phyloP scores from a whole-genome alignment of 1,284 basidiomycete species.

The Pseudomicrostroma phylloplanum region DNA sequence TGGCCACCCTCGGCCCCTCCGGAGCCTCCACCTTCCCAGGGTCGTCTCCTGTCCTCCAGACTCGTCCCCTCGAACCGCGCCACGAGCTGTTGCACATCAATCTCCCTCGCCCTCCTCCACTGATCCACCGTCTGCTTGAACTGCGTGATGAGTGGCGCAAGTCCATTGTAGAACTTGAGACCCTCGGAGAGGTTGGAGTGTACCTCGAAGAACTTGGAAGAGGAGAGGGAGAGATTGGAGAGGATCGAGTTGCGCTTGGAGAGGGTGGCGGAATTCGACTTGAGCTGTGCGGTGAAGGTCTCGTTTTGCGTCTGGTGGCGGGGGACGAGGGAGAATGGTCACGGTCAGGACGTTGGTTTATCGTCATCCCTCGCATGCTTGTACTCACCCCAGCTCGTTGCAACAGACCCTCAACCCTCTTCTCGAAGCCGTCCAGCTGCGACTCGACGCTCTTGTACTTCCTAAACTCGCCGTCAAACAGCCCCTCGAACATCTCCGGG shows the following conservation, averaged over 20 bases:
- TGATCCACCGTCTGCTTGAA: conserved; percentile 26
- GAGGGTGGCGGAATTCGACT: not conserved
- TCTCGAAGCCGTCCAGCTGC: conserved; percentile 57
- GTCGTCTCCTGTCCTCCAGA: conserved; percentile 3
- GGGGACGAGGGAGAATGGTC: not conserved
- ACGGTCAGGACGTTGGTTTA: conserved; percentile 57
- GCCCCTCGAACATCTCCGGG: conserved; percentile 63
- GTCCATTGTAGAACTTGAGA: conserved; percentile 52
- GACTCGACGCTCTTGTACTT: conserved; percentile 73
- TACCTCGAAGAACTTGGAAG: not conserved
- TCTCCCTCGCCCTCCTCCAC: conserved; percentile 29
- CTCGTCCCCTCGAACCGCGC: not conserved
- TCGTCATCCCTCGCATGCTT: conserved; percentile 44
- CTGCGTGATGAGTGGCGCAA: conserved; percentile 29
- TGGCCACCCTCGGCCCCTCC: conserved; percentile 12
- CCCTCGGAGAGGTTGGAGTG: conserved; percentile 33
- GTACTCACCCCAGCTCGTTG: not conserved
- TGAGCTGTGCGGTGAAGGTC: not conserved
- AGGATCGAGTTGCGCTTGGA: not conserved
- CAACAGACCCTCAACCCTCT: not conserved
- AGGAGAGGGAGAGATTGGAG: not conserved
- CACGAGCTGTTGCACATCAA: conserved; percentile 9
- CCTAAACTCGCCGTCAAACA: conserved; percentile 68
- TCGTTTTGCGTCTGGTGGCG: not conserved
- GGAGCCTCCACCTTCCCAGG: conserved; percentile 1